Percentiles rank a stretch among this genome's conserved stretches.
Conservation (phyloP, 352 stramenopile species). For the Phytophthora cactorum region DNA sequence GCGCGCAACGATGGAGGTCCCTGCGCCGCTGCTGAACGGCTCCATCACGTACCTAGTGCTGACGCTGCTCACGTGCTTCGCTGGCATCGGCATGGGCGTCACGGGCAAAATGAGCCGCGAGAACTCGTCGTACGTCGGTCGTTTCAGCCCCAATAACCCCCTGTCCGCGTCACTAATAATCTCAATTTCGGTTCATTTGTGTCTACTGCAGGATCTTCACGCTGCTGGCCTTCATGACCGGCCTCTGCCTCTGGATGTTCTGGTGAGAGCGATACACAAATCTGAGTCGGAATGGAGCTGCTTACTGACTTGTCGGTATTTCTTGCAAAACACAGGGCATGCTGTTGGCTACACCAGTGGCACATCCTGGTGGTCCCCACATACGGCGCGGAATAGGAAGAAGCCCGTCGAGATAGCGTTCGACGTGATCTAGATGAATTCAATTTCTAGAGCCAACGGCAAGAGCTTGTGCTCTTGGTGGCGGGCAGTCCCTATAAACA, state of each 20-base stretch:
- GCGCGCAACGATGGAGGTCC: constrained; percentile 71
- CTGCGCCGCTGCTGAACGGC: constrained; percentile 76
- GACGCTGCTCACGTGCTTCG: constrained; percentile 80
- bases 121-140: constrained; percentile 79
- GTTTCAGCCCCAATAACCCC: constrained; percentile 4
- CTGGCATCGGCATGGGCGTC: constrained; percentile 76
- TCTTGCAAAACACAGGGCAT: constrained; percentile 58
- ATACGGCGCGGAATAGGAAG: constrained; percentile 70
- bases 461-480: not conserved
- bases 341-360: constrained; percentile 91
- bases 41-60: constrained; percentile 90
- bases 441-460: constrained; percentile 16
- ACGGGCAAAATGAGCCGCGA: constrained; percentile 87
- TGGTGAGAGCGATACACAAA: constrained; percentile 52
- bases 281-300: constrained; percentile 2
- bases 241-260: constrained; percentile 90
- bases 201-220: constrained; percentile 72
- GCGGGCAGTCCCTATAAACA: constrained; percentile 16
- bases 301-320: constrained; percentile 20
- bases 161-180: constrained; percentile 4
- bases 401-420: not conserved
- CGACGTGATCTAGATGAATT: not conserved
- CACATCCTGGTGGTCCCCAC: constrained; percentile 88
- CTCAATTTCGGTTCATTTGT: not conserved
- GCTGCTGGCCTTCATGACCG: constrained; percentile 81